Evolutionary conservation across 176 grass and related monocot species (phyloP).

Genomic region (Phragmites australis): DNA sequence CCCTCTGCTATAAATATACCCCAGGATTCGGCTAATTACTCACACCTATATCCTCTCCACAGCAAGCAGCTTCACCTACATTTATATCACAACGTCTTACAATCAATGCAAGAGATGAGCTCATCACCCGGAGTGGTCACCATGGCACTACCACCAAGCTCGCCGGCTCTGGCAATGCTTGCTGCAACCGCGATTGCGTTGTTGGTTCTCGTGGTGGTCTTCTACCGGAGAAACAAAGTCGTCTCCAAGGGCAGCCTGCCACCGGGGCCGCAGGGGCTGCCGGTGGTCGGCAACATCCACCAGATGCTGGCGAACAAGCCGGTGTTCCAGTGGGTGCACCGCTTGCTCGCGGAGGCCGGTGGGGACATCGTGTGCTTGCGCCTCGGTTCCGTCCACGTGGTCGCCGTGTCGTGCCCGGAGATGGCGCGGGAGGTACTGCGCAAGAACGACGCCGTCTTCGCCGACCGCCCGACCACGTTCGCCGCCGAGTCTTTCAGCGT

Average conservation of each 20-base stretch:
- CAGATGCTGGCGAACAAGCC: constrained; percentile 50
- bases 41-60: no score
- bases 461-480: constrained; percentile 44
- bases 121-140: neutral
- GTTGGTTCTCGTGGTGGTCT: neutral
- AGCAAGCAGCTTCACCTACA: neutral
- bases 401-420: constrained; percentile 47
- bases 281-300: constrained; percentile 48
- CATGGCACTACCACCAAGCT: neutral
- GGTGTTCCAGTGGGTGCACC: constrained; percentile 53
- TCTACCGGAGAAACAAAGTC: neutral
- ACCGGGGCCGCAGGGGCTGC: constrained; percentile 36
- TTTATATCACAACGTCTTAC: neutral
- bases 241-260: constrained; percentile 1
- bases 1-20: no score
- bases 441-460: constrained; percentile 59
- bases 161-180: neutral
- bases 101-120: neutral
- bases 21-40: no score
- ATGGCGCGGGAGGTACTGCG: constrained; percentile 52
- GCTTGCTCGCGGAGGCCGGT: constrained; percentile 2
- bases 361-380: constrained; percentile 52
- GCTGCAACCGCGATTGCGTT: neutral
- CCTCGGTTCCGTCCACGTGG: constrained; percentile 45
- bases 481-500: constrained; percentile 39